phyloP scores from a whole-genome alignment of 108 stramenopile species.

The Nannochloropsis salina region DNA sequence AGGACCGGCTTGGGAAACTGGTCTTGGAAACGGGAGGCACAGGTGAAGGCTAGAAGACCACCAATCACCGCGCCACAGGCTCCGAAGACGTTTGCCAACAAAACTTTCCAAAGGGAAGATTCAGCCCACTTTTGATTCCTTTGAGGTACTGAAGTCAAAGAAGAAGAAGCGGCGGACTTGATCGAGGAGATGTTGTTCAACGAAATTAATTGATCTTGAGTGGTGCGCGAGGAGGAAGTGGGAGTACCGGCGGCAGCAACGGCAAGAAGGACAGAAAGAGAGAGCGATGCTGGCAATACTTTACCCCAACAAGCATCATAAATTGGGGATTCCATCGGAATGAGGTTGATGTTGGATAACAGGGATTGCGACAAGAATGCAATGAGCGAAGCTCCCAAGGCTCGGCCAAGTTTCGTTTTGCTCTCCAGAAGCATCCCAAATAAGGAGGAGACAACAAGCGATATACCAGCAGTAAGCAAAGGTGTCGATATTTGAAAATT shows the following conservation, averaged over 20 bases:
- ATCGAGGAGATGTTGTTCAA: too few species aligned
- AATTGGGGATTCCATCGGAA: slow-evolving; percentile 9
- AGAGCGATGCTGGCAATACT: not conserved
- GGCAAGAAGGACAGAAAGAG: slow-evolving; percentile 14
- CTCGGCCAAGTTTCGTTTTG: not conserved
- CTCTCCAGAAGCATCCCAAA: not conserved
- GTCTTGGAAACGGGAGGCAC: not conserved
- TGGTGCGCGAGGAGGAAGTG: not conserved
- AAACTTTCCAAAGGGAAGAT: not conserved
- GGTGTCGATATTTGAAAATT: not conserved
- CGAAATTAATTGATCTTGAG: not conserved
- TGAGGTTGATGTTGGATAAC: not conserved
- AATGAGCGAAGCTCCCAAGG: not conserved
- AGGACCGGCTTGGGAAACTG: not conserved
- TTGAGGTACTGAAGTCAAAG: not conserved
- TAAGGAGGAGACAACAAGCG: not conserved
- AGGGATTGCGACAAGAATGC: not conserved
- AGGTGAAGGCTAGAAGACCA: not conserved
- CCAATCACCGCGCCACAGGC: not conserved
- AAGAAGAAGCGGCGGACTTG: not conserved
- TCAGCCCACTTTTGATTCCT: not conserved
- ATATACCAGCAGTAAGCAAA: not conserved
- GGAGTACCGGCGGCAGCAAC: slow-evolving; percentile 1
- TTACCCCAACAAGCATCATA: not conserved
- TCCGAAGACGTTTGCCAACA: not conserved